Conservation (phyloP, 2,329 filamentous ascomycete species). For the Sporothrix sp. region DNA sequence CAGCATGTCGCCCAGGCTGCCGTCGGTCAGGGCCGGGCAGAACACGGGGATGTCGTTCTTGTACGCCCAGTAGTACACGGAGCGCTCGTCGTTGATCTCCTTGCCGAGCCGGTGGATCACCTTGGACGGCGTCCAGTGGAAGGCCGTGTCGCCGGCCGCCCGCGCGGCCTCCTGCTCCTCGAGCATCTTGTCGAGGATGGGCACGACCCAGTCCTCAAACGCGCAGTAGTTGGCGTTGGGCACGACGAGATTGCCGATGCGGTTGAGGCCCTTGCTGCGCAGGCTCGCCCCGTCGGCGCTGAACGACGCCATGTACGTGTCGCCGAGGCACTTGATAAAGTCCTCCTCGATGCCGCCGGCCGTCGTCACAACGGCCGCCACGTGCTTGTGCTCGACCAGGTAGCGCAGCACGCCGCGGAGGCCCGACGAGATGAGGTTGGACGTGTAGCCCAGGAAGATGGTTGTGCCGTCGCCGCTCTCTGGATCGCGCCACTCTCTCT, state of each 20-base stretch:
- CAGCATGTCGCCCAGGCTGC: slow-evolving; percentile 92
- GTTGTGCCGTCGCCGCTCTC: slow-evolving; percentile 74
- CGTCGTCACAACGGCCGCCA: slow-evolving; percentile 89
- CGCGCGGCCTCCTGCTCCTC: slow-evolving; percentile 72
- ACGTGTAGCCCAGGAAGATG: slow-evolving; percentile 95
- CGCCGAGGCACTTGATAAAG: slow-evolving; percentile 93
- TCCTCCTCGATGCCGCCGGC: slow-evolving; percentile 95
- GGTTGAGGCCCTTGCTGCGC: slow-evolving; percentile 78
- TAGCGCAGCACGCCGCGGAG: slow-evolving; percentile 85
- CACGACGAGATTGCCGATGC: slow-evolving; percentile 91
- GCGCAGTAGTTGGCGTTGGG: slow-evolving; percentile 96
- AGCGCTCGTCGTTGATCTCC: slow-evolving; percentile 87
- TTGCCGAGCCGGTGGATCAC: slow-evolving; percentile 82
- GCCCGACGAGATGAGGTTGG: slow-evolving; percentile 93
- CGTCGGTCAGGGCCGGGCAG: slow-evolving; percentile 91
- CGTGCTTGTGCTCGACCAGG: slow-evolving; percentile 83
- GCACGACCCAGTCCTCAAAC: slow-evolving; percentile 96
- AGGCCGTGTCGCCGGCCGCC: slow-evolving; percentile 43
- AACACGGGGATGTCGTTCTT: slow-evolving; percentile 97
- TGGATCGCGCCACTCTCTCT: slow-evolving; percentile 70
- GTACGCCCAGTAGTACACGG: slow-evolving; percentile 95
- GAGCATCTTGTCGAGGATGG: slow-evolving; percentile 89
- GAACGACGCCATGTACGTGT: slow-evolving; percentile 88
- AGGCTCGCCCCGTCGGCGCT: slow-evolving; percentile 65
- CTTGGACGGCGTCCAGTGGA: slow-evolving; percentile 90